A percentile compares a stretch with the other conserved stretches of the same genome.
These are phyloP conservation scores for Saccharomyces hybrid DNA, from an alignment of 1,139 yeast genomes.

Conservation along the genomic window DNA sequence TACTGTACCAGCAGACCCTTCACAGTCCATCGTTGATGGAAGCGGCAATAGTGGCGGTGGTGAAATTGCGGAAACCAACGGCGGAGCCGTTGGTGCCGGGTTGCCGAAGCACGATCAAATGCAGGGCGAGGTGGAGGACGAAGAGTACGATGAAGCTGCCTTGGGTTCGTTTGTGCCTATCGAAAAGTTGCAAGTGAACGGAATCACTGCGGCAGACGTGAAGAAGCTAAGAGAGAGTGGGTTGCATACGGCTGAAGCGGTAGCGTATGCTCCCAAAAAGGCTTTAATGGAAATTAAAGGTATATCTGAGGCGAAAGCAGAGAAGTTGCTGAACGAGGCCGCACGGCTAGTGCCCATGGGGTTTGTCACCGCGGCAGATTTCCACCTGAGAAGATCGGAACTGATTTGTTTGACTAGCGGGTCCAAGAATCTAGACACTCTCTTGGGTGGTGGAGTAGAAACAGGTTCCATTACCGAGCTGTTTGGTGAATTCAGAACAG, in stretches of 20 bases:
- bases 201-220: slow-evolving; percentile 74
- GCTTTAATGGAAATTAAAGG: slow-evolving; percentile 75
- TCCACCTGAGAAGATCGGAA: slow-evolving; percentile 83
- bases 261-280: slow-evolving; percentile 87
- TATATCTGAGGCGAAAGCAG: slow-evolving; percentile 94
- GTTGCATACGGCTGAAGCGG: slow-evolving; percentile 79
- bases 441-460: slow-evolving; percentile 94
- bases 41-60: slow-evolving; percentile 1
- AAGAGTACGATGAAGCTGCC: slow-evolving; percentile 39
- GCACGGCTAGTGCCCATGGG: slow-evolving; percentile 90
- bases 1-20: slow-evolving; percentile 11
- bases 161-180: slow-evolving; percentile 34
- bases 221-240: slow-evolving; percentile 79
- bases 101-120: slow-evolving; percentile 9
- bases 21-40: slow-evolving; percentile 2
- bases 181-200: slow-evolving; percentile 60
- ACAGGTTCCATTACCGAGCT: slow-evolving; percentile 96
- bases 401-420: slow-evolving; percentile 92
- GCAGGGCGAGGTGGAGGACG: slow-evolving; percentile 23
- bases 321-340: slow-evolving; percentile 72
- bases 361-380: slow-evolving; percentile 94
- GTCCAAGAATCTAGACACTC: slow-evolving; percentile 85
- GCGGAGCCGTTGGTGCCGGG: slow-evolving; percentile 10
- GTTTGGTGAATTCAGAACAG: slow-evolving; percentile 96
- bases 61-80: slow-evolving; percentile 4